Evolutionary conservation across 2,329 filamentous ascomycete species (phyloP).

Genomic region (Clonostachys solani): DNA sequence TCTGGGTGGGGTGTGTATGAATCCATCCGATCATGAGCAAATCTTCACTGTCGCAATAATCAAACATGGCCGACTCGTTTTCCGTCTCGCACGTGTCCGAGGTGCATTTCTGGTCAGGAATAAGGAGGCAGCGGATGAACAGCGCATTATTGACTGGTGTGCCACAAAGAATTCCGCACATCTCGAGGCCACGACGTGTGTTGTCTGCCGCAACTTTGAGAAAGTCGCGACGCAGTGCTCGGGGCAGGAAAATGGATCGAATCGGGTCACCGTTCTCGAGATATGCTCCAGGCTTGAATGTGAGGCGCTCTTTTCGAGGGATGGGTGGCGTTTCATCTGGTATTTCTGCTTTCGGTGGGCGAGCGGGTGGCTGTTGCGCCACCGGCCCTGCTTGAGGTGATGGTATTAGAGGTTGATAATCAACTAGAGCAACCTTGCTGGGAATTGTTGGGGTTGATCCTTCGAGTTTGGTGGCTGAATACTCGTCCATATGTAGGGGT

Average conservation of each 20-base stretch:
- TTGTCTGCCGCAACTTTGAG: slow-evolving; percentile 71
- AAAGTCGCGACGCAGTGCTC: slow-evolving; percentile 69
- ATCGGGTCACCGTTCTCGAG: slow-evolving; percentile 86
- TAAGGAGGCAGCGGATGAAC: slow-evolving; percentile 83
- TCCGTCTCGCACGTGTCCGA: slow-evolving; percentile 93
- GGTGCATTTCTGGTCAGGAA: slow-evolving; percentile 86
- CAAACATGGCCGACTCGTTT: slow-evolving; percentile 79
- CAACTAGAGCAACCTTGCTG: slow-evolving; percentile 16
- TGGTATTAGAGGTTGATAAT: slow-evolving; percentile 8
- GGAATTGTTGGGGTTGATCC: slow-evolving; percentile 15
- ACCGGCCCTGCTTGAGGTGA: background rate
- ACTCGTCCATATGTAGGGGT: slow-evolving; percentile 3
- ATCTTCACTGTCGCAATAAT: slow-evolving; percentile 82
- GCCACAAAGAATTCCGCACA: slow-evolving; percentile 91
- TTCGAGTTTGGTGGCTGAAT: slow-evolving; percentile 6
- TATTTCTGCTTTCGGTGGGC: slow-evolving; percentile 20
- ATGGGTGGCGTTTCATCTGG: slow-evolving; percentile 11
- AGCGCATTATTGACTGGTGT: slow-evolving; percentile 89
- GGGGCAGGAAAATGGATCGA: slow-evolving; percentile 82
- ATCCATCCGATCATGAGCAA: slow-evolving; percentile 93
- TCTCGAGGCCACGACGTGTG: slow-evolving; percentile 80
- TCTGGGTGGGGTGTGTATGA: slow-evolving; percentile 94
- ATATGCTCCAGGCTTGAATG: slow-evolving; percentile 71
- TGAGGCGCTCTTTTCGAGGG: slow-evolving; percentile 56
- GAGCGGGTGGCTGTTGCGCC: slow-evolving; percentile 8